phyloP scores from a whole-genome alignment of 345 rosid species.

The Hypericum perforatum region DNA sequence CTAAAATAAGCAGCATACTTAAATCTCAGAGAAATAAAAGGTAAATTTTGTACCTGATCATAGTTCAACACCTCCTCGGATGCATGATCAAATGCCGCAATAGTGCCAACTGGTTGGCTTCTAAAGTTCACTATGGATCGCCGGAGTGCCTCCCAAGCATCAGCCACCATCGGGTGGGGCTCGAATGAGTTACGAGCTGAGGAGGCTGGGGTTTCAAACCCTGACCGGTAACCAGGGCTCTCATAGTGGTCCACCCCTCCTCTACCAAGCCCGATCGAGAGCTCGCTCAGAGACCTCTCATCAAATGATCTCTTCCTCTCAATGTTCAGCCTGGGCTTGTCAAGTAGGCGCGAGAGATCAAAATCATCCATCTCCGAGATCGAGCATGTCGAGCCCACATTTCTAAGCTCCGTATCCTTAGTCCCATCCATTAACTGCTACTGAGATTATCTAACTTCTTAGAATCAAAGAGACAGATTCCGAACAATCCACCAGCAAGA shows the following conservation, averaged over 20 bases:
- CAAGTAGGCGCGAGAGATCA: constrained; percentile 70
- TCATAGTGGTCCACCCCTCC: constrained; percentile 48
- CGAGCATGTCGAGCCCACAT: constrained; percentile 73
- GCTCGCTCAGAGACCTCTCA: constrained; percentile 87
- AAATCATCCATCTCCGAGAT: constrained; percentile 62
- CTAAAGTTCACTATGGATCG: constrained; percentile 65
- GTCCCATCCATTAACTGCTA: constrained; percentile 42
- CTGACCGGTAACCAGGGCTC: constrained; percentile 23
- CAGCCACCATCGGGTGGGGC: constrained; percentile 93
- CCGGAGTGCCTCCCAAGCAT: constrained; percentile 93
- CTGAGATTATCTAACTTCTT: constrained; percentile 2
- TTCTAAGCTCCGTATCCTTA: constrained; percentile 48
- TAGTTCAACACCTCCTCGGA: constrained; percentile 92
- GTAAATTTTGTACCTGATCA: constrained; percentile 62
- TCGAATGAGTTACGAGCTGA: constrained; percentile 80
- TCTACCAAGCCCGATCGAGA: constrained; percentile 53
- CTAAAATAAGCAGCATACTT: no score
- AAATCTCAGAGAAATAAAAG: constrained; percentile 6
- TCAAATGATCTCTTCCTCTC: constrained; percentile 89
- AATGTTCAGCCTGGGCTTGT: constrained; percentile 76
- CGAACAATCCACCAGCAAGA: constrained; percentile 13
- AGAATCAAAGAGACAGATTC: constrained; percentile 7
- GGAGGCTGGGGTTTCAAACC: constrained; percentile 70
- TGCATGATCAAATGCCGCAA: constrained; percentile 90
- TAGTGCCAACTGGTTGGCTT: constrained; percentile 81